Base-by-base conservation (phyloP, 2,329 filamentous ascomycete genomes). In the Talaromyces pinophilus region DNA sequence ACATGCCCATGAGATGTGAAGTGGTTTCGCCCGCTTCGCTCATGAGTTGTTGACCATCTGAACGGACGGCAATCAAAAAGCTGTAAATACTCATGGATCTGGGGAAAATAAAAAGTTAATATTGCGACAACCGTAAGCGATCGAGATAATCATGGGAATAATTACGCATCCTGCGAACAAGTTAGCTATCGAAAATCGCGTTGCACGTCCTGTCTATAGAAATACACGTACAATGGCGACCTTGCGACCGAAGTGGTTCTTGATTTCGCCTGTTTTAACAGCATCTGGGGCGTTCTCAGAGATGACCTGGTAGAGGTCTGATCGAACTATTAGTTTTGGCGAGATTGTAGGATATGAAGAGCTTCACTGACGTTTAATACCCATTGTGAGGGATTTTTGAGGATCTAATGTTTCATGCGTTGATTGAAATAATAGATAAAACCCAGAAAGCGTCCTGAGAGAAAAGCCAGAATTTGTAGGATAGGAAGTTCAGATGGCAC, bases 11-110 rank as follows among this genome's bases (percentile, higher is more conserved):
- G 17, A 99, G 83, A 78, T 99, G 95, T 19, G 95, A 99, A 0
- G 95, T 99, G 1, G 95, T 99, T 79, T 98, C 93, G 74, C 95
- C 95, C 62, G 89, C 90, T 75, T 99, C 95, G 79, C 90, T 96
- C 86, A 90, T 98, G 73, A 99, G 89, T 80, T 97, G 93, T 79
- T 99, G 92, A 72, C 95, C 95, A 73, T 97, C 93, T 74, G 93
- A 97, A 72, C 95, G 93, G 64, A 99, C 95, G 60, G 95, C 95
- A 77, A 99, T 95, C 68, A 99, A 87, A 83, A 99, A 99, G 80
- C 92, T 96, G 85, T 99, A 99, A 75, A 99, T 92, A 81, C 92
- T 96, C 95, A 99, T 99, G 59, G 95, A 99, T 55, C 89, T 92
- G 73, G 67, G 67, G 46, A 66, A 6, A 42, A 35, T 52, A 2